A percentile compares a stretch with the other conserved stretches of the same genome.
These are phyloP conservation scores for Meira nashicola DNA, from an alignment of 1,284 basidiomycete genomes.

Conservation along the genomic window DNA sequence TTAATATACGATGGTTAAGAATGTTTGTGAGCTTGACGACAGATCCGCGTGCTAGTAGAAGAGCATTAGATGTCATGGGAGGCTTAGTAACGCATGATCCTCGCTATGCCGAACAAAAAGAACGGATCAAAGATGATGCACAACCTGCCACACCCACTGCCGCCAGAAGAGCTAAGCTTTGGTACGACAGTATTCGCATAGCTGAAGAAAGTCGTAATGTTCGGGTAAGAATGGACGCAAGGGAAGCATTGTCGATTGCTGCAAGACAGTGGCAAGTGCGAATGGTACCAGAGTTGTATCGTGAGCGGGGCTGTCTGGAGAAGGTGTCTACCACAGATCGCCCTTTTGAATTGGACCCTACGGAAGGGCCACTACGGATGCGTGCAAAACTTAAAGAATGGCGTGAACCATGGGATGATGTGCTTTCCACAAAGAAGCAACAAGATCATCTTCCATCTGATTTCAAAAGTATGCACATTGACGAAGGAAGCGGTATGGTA, in stretches of 20 bases:
- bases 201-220: conserved; percentile 23
- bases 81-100: conserved; percentile 18
- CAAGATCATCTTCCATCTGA: too few species aligned
- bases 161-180: conserved; percentile 32
- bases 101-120: conserved; percentile 20
- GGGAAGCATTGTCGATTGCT: conserved; percentile 32
- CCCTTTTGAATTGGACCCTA: conserved; percentile 44
- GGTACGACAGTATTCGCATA: conserved; percentile 32
- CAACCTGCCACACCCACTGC: conserved; percentile 24
- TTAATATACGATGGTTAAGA: conserved; percentile 39
- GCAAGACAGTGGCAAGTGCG: conserved; percentile 24
- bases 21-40: conserved; percentile 42
- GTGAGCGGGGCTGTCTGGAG: conserved; percentile 27
- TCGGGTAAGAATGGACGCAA: conserved; percentile 37
- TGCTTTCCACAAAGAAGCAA: background rate
- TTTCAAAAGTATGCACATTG: conserved; percentile 11
- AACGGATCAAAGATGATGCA: conserved; percentile 24
- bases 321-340: conserved; percentile 1
- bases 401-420: background rate
- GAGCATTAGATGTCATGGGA: conserved; percentile 27
- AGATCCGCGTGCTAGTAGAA: conserved; percentile 20
- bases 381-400: conserved; percentile 40
- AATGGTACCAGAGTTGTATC: conserved; percentile 22
- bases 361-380: conserved; percentile 46
- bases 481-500: conserved; percentile 17